Conservation (phyloP, 179 eudicot species). For the Spinacia oleracea region DNA sequence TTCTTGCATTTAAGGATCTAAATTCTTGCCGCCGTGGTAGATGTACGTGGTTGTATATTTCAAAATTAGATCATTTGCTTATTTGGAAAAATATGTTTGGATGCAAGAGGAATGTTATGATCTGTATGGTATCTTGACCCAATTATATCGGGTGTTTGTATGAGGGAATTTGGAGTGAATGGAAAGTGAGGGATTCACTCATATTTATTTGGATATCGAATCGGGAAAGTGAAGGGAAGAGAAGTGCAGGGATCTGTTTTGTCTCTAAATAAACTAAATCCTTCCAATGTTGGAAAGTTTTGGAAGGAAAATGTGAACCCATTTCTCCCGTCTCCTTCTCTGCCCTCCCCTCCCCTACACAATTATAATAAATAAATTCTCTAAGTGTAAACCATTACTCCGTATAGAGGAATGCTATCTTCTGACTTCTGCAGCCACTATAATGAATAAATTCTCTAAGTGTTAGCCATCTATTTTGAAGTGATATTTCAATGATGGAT, state of each 20-base stretch:
- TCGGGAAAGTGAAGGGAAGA: not conserved
- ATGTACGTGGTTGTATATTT: not conserved
- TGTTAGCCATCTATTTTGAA: not conserved
- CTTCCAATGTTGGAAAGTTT: not conserved
- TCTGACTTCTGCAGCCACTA: no score
- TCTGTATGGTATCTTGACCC: not conserved
- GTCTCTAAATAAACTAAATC: not conserved
- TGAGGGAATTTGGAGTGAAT: not conserved
- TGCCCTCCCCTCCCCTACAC: not conserved
- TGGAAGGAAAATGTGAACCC: not conserved
- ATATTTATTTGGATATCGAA: not conserved
- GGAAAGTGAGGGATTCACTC: not conserved
- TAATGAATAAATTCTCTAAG: not conserved
- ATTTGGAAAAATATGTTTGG: not conserved
- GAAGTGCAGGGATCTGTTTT: not conserved
- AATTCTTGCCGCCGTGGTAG: not conserved
- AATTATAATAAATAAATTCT: not conserved
- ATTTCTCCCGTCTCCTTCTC: not conserved
- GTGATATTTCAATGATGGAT: not conserved
- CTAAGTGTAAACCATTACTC: not conserved
- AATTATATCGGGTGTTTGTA: not conserved
- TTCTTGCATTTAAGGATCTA: not conserved
- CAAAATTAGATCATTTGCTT: not conserved
- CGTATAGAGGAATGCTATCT: no score
- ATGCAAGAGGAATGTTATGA: not conserved